Conservation (phyloP, 2,329 filamentous ascomycete species). For the Seiridium unicorne region DNA sequence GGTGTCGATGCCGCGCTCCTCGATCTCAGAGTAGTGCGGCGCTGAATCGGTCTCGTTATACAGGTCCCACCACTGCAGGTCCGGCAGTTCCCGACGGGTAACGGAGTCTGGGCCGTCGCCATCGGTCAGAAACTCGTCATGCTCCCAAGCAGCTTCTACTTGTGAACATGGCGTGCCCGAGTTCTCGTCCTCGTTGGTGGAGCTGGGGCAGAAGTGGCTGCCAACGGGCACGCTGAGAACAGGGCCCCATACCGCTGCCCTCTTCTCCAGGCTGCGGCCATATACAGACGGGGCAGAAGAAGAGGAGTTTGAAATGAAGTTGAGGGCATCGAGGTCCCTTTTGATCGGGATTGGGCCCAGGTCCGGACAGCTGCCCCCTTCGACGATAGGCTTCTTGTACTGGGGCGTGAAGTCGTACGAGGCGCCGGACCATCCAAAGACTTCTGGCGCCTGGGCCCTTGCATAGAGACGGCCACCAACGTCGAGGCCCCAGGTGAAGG, state of each 20-base stretch:
- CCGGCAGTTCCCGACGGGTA: too few species aligned
- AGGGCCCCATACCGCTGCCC: slow-evolving; percentile 4
- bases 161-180: background rate
- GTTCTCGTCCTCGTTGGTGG: background rate
- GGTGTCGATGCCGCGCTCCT: background rate
- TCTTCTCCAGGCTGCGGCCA: slow-evolving; percentile 1
- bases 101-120: background rate
- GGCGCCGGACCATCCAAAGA: slow-evolving; percentile 17
- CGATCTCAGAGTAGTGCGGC: too few species aligned
- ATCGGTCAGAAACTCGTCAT: too few species aligned
- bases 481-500: slow-evolving; percentile 20
- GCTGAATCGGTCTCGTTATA: too few species aligned
- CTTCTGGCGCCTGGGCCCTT: slow-evolving; percentile 12
- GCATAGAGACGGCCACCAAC: slow-evolving; percentile 18
- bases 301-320: too few species aligned
- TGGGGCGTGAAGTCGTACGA: slow-evolving; percentile 11
- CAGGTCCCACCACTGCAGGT: too few species aligned
- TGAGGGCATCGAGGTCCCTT: slow-evolving; percentile 8
- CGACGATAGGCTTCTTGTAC: slow-evolving; percentile 14
- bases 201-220: slow-evolving; percentile 2
- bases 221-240: slow-evolving; percentile 1
- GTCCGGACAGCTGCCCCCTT: slow-evolving; percentile 15
- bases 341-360: slow-evolving; percentile 15
- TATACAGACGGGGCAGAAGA: too few species aligned
- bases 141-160: background rate